Conservation (phyloP, 345 rosid species). For the Pelargonium nanum region DNA sequence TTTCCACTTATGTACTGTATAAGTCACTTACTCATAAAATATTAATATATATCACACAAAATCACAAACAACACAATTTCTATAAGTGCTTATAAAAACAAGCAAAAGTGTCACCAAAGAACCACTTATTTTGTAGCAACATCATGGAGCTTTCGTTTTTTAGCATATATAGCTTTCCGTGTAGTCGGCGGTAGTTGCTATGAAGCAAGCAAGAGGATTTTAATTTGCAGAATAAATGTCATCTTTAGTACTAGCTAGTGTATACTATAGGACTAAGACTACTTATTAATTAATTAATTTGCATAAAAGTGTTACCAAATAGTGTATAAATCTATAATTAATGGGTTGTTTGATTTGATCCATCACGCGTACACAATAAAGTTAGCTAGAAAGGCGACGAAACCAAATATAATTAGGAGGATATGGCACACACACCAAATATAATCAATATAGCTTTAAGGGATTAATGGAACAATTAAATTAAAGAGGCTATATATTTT, state of each 20-base stretch:
- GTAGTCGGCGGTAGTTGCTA: conserved; percentile 26
- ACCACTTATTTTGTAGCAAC: conserved; percentile 15
- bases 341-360: no score
- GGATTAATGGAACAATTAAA: neutral
- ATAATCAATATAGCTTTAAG: no score
- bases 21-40: no score
- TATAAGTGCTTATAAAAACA: no score
- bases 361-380: conserved; percentile 35
- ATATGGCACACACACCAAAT: neutral
- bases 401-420: neutral
- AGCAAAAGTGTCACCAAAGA: no score
- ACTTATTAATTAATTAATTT: conserved; percentile 4
- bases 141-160: conserved; percentile 15
- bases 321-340: conserved; percentile 10
- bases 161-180: neutral
- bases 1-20: no score
- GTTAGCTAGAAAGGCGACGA: neutral
- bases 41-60: no score
- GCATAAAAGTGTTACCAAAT: conserved; percentile 11
- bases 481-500: neutral
- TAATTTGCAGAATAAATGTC: conserved; percentile 8
- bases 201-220: conserved; percentile 13
- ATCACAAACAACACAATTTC: no score
- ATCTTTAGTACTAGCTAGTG: neutral
- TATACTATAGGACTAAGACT: neutral